A percentile compares a stretch with the other conserved stretches of the same genome.
Conservation (phyloP, 2,329 filamentous ascomycete genomes). For the Penicillium palitans region DNA sequence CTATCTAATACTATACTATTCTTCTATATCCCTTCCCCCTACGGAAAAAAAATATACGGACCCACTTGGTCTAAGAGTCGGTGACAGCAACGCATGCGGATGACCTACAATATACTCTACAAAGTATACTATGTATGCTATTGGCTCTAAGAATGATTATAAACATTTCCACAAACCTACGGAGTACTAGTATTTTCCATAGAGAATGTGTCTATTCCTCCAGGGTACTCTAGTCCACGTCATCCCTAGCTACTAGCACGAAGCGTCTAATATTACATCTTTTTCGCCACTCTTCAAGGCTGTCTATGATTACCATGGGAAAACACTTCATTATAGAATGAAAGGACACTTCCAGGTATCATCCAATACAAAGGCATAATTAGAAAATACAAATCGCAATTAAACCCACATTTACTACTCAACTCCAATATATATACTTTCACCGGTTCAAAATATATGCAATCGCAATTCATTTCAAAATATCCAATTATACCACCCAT, state of each 20-base stretch:
- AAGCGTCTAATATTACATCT: neutral
- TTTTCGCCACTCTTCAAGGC: neutral
- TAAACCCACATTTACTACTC: neutral
- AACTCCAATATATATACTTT: neutral
- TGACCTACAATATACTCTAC: neutral
- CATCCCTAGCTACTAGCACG: neutral
- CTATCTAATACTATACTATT: neutral
- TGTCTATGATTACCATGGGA: neutral
- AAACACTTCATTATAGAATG: neutral
- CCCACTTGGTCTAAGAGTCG: neutral
- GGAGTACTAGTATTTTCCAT: too few relatives aligned
- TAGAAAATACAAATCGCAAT: neutral
- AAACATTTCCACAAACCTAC: neutral
- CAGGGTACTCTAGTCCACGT: neutral
- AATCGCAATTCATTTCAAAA: neutral
- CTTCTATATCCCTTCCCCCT: neutral
- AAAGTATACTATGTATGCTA: neutral
- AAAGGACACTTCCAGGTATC: neutral
- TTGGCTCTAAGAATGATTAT: neutral
- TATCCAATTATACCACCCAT: neutral
- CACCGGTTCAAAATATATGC: neutral
- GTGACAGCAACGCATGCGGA: constrained; percentile 1
- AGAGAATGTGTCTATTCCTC: neutral
- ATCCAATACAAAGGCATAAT: neutral
- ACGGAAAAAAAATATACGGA: constrained; percentile 5